Percentiles rank a stretch among this genome's conserved stretches.
Conservation (phyloP, 2,329 filamentous ascomycete species). For the Chaetoscypha palmicola region DNA sequence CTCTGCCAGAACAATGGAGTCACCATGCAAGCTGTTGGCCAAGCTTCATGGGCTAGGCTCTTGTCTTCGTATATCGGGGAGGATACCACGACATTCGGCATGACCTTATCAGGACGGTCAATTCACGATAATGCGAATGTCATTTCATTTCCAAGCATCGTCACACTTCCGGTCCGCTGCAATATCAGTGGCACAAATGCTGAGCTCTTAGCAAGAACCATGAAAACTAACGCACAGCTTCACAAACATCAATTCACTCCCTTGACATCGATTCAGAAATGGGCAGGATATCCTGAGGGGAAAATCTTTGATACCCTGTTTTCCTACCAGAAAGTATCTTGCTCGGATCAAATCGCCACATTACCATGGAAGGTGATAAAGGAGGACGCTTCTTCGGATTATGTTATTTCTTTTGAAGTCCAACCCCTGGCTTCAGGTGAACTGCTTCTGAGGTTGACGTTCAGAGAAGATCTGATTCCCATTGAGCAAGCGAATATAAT, state of each 20-base stretch:
- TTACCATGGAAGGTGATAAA: slow-evolving; percentile 52
- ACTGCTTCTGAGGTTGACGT: slow-evolving; percentile 60
- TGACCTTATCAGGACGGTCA: slow-evolving; percentile 69
- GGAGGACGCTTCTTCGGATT: slow-evolving; percentile 68
- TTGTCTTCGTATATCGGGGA: slow-evolving; percentile 75
- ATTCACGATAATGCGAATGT: slow-evolving; percentile 49
- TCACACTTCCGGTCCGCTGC: slow-evolving; percentile 69
- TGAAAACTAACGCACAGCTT: slow-evolving; percentile 56
- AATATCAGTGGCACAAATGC: slow-evolving; percentile 46
- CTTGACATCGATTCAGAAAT: slow-evolving; percentile 64
- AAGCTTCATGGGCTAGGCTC: slow-evolving; percentile 71
- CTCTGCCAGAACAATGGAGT: slow-evolving; percentile 51
- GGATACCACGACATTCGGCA: slow-evolving; percentile 64
- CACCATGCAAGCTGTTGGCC: slow-evolving; percentile 69
- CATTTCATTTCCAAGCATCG: slow-evolving; percentile 70
- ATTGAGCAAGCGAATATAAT: slow-evolving; percentile 58
- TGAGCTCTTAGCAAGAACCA: slow-evolving; percentile 54
- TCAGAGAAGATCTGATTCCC: slow-evolving; percentile 58
- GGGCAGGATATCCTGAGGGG: slow-evolving; percentile 57
- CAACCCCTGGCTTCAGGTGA: slow-evolving; percentile 44
- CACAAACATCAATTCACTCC: slow-evolving; percentile 67
- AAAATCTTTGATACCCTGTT: slow-evolving; percentile 78
- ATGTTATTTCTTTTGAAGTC: slow-evolving; percentile 73
- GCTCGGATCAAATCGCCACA: slow-evolving; percentile 13
- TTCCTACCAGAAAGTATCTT: slow-evolving; percentile 63